A percentile compares a stretch with the other conserved stretches of the same genome.
Conservation (phyloP, 2,329 filamentous ascomycete genomes). For the Triangularia setosa region DNA sequence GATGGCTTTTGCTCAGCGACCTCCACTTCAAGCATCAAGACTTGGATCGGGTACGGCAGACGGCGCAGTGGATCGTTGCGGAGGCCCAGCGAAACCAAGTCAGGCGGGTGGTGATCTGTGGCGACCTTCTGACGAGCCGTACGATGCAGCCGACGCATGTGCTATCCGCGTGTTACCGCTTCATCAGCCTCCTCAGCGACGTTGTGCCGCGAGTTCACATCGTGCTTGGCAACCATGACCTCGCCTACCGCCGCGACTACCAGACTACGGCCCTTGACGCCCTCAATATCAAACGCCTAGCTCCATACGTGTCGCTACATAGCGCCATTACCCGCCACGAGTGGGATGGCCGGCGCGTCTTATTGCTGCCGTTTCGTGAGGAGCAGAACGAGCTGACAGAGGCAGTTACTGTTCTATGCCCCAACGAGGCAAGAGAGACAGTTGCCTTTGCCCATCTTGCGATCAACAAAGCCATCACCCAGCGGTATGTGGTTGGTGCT, state of each 20-base stretch:
- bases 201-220: constrained; percentile 31
- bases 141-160: constrained; percentile 31
- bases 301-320: constrained; percentile 28
- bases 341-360: constrained; percentile 31
- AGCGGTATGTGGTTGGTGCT: constrained; percentile 26
- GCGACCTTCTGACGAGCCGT: constrained; percentile 32
- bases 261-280: constrained; percentile 32
- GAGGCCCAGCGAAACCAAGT: constrained; percentile 24
- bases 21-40: constrained; percentile 32
- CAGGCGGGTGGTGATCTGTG: constrained; percentile 31
- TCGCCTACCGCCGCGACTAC: constrained; percentile 31
- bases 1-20: constrained; percentile 33
- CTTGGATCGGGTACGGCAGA: constrained; percentile 29
- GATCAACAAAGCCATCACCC: constrained; percentile 31
- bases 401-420: constrained; percentile 24
- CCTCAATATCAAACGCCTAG: constrained; percentile 25
- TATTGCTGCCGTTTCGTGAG: constrained; percentile 33
- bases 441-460: constrained; percentile 33
- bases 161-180: constrained; percentile 32
- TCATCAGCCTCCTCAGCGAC: constrained; percentile 28
- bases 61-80: constrained; percentile 31
- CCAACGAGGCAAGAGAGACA: constrained; percentile 24
- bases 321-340: constrained; percentile 21
- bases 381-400: constrained; percentile 30
- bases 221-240: constrained; percentile 35